These are phyloP conservation scores for Neofusicoccum sp. DNA, from an alignment of 2,329 filamentous ascomycete species.

Conservation along the genomic window DNA sequence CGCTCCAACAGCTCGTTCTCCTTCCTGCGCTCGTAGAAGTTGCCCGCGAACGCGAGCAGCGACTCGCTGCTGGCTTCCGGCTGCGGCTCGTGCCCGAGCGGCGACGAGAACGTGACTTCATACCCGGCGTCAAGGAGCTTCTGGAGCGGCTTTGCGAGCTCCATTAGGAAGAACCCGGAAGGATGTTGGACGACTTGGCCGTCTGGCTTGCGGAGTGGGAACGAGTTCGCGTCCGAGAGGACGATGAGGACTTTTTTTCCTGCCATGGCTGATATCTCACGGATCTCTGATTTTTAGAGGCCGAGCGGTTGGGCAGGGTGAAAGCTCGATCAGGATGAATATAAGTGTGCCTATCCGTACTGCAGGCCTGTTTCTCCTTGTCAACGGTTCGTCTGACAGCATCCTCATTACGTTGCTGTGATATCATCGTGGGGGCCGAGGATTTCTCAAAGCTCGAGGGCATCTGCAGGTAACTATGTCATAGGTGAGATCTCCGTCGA, in stretches of 20 bases:
- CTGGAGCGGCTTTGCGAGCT: slow-evolving; percentile 32
- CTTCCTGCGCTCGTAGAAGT: slow-evolving; percentile 44
- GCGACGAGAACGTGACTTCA: slow-evolving; percentile 48
- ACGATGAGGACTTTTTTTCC: slow-evolving; percentile 45
- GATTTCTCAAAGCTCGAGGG: no score
- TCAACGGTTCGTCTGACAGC: no score
- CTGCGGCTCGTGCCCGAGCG: slow-evolving; percentile 41
- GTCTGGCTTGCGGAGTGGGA: slow-evolving; percentile 33
- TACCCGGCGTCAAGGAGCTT: slow-evolving; percentile 33
- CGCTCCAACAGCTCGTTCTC: slow-evolving; percentile 43
- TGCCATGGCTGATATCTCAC: not conserved
- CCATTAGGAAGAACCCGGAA: slow-evolving; percentile 35
- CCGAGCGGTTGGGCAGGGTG: no score
- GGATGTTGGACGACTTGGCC: slow-evolving; percentile 24
- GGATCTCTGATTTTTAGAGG: not conserved
- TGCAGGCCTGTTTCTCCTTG: no score
- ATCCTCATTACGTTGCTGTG: no score
- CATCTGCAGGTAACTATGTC: no score
- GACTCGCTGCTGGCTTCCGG: slow-evolving; percentile 45
- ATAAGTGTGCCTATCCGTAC: no score
- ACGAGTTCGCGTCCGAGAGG: slow-evolving; percentile 43
- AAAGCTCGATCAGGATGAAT: no score
- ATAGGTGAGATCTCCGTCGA: no score
- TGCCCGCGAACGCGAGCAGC: slow-evolving; percentile 46
- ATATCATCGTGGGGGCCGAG: no score